Percentiles rank a stretch among this genome's conserved stretches.
Evolutionary conservation across 1,284 basidiomycete species (phyloP).

Genomic region (Cerrena zonata): DNA sequence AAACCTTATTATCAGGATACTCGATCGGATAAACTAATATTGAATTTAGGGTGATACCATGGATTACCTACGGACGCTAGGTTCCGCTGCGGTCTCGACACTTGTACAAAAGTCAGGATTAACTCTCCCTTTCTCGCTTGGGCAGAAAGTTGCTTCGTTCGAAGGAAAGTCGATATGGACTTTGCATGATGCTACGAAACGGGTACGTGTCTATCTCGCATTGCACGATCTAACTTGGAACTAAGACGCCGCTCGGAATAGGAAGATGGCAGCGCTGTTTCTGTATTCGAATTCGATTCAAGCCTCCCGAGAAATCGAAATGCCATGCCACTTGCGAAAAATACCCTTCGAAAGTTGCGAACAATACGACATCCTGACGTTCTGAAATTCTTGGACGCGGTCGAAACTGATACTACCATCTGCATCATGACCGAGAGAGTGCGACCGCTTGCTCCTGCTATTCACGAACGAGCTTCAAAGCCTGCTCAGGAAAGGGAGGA

Average conservation of each 20-base stretch:
- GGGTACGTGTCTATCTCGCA: conserved; percentile 34
- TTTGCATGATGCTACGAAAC: conserved; percentile 82
- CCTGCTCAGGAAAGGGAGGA: conserved; percentile 67
- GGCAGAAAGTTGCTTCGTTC: conserved; percentile 64
- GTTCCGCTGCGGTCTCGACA: conserved; percentile 81
- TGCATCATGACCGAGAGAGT: conserved; percentile 95
- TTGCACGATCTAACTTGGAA: conserved; percentile 2
- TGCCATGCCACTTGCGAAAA: conserved; percentile 77
- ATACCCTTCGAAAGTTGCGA: conserved; percentile 85
- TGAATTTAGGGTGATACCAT: no score
- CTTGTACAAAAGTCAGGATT: conserved; percentile 88
- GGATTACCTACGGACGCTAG: conserved; percentile 81
- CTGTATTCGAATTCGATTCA: conserved; percentile 86
- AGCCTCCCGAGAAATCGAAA: conserved; percentile 53
- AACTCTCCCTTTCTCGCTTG: conserved; percentile 83
- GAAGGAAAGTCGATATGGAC: conserved; percentile 75
- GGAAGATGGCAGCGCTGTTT: conserved; percentile 84
- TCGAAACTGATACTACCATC: conserved; percentile 82
- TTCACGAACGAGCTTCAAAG: conserved; percentile 63
- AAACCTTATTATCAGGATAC: no score
- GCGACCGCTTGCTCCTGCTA: conserved; percentile 63
- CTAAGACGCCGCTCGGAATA: conserved; percentile 26
- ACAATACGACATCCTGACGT: conserved; percentile 93
- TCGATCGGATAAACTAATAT: no score
- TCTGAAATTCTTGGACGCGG: conserved; percentile 89